Percentiles rank a stretch among this genome's conserved stretches.
These are phyloP conservation scores for Paecilomyces variotii DNA, from an alignment of 2,329 filamentous ascomycete genomes.

Conservation along the genomic window DNA sequence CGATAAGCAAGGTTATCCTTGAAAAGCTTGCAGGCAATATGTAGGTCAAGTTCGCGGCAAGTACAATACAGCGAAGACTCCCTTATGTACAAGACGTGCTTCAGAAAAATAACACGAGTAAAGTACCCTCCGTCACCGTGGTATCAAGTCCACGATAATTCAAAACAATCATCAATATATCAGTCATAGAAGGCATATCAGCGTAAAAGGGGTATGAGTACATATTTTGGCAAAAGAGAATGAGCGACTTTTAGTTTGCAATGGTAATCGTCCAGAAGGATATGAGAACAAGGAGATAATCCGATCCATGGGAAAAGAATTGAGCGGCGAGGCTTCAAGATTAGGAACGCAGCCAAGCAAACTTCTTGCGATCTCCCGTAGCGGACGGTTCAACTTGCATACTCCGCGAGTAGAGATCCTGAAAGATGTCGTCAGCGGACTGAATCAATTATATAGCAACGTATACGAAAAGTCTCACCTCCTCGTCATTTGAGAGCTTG, in stretches of 20 bases:
- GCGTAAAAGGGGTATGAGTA: constrained; percentile 12
- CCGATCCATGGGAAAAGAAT: neutral
- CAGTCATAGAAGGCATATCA: constrained; percentile 19
- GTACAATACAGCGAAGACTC: neutral
- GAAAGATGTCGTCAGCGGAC: constrained; percentile 4
- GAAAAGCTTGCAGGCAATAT: neutral
- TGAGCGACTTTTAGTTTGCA: neutral
- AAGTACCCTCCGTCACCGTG: neutral
- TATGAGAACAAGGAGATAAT: neutral
- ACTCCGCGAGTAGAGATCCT: constrained; percentile 55
- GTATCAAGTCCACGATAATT: neutral
- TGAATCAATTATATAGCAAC: neutral
- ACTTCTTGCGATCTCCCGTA: constrained; percentile 33
- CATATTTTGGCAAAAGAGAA: neutral
- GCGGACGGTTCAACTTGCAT: constrained; percentile 44
- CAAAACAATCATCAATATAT: constrained; percentile 9
- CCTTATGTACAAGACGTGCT: neutral
- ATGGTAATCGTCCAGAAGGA: neutral
- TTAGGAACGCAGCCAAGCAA: constrained; percentile 18
- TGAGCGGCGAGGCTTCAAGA: neutral
- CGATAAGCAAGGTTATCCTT: neutral
- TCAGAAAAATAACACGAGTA: constrained; percentile 3
- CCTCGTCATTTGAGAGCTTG: constrained; percentile 74
- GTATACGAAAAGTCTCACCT: constrained; percentile 51
- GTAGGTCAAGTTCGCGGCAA: neutral